Conservation (phyloP, 768 basidiomycete genomes). For the Naganishia randhawae region DNA sequence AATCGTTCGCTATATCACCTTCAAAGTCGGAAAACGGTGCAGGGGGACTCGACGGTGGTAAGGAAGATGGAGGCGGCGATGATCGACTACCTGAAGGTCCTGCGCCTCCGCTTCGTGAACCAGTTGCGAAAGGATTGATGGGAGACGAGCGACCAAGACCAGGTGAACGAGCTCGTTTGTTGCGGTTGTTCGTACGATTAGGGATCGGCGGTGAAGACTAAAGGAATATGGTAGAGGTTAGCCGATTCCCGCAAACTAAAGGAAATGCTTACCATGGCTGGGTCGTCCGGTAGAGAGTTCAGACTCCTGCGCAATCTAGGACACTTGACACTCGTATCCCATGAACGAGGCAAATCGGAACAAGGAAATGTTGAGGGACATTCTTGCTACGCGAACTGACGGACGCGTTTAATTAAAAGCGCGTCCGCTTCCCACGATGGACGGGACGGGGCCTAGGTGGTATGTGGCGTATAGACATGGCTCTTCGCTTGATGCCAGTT, state of each 20-base stretch:
- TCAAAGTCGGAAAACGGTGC: slow-evolving; percentile 82
- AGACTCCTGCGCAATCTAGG: too few species aligned
- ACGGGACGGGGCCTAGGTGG: too few species aligned
- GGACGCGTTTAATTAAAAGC: slow-evolving; percentile 4
- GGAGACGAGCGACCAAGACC: slow-evolving; percentile 25
- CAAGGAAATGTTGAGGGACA: slow-evolving; percentile 10
- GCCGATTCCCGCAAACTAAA: not conserved
- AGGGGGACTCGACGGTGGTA: slow-evolving; percentile 81
- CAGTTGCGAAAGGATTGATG: not conserved
- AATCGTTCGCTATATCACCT: slow-evolving; percentile 66
- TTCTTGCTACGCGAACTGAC: not conserved
- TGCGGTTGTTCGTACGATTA: slow-evolving; percentile 42
- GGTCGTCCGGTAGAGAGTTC: too few species aligned
- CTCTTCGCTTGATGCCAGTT: too few species aligned
- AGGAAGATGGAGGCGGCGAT: slow-evolving; percentile 59
- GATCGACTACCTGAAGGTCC: slow-evolving; percentile 44
- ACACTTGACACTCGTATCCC: not conserved
- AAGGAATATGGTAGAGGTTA: not conserved
- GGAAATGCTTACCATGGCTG: slow-evolving; percentile 3
- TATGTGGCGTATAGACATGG: too few species aligned
- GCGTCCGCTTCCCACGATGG: too few species aligned
- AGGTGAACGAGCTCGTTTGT: slow-evolving; percentile 43
- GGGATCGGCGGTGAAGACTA: slow-evolving; percentile 44
- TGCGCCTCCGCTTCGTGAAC: not conserved
- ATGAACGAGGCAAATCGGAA: not conserved